A percentile compares a stretch with the other conserved stretches of the same genome.
These are phyloP conservation scores for Fomitopsis palustris DNA, from an alignment of 1,284 basidiomycete genomes.

Conservation along the genomic window DNA sequence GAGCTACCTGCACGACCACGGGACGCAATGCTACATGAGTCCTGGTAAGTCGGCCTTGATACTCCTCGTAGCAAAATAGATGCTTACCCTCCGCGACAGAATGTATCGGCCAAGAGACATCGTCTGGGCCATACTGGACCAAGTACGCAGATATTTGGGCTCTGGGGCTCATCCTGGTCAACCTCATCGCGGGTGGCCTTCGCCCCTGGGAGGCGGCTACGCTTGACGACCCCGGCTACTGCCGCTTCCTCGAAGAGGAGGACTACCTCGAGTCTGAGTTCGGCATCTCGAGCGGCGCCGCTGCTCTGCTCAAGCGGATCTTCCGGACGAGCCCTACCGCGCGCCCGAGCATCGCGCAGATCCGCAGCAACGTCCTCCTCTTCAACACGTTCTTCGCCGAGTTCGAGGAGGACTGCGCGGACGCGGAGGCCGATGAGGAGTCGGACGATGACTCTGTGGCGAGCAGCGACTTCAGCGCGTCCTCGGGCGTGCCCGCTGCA, in stretches of 20 bases:
- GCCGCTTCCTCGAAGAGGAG: constrained; percentile 45
- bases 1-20: constrained; percentile 48
- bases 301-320: constrained; percentile 55
- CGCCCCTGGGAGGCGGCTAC: constrained; percentile 80
- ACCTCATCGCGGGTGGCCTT: constrained; percentile 83
- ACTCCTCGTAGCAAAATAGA: background rate
- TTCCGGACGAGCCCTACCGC: constrained; percentile 49
- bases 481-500: constrained; percentile 1
- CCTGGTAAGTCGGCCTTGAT: constrained; percentile 37
- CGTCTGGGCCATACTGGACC: constrained; percentile 55
- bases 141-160: constrained; percentile 88
- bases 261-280: constrained; percentile 69
- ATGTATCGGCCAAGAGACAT: constrained; percentile 21
- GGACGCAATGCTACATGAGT: constrained; percentile 56
- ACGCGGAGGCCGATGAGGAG: background rate
- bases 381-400: constrained; percentile 68
- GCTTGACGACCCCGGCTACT: constrained; percentile 71
- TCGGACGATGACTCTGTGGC: background rate
- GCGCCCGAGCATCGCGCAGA: constrained; percentile 56
- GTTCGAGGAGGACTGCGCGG: constrained; percentile 38
- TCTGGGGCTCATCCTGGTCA: constrained; percentile 47
- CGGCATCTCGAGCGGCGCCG: constrained; percentile 67
- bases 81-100: constrained; percentile 16
- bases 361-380: constrained; percentile 54
- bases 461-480: background rate